A percentile compares a stretch with the other conserved stretches of the same genome.
These are phyloP conservation scores for Firmiana major DNA, from an alignment of 345 rosid genomes.

Conservation along the genomic window DNA sequence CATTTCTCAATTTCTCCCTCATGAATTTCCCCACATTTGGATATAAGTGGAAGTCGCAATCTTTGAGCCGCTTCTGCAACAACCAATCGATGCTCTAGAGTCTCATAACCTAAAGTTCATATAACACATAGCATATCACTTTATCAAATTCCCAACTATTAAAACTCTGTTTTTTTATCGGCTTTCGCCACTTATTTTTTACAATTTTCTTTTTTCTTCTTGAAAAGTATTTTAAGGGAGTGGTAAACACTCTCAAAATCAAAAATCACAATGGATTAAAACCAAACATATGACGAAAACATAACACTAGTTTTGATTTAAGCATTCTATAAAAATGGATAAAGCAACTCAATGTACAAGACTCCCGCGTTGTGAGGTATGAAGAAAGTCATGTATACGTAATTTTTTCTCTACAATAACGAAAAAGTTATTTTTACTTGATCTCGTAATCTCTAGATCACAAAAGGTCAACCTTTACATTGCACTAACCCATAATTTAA, in stretches of 20 bases:
- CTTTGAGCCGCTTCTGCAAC: conserved; percentile 98
- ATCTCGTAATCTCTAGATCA: no score
- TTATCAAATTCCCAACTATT: background rate
- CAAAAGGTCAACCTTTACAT: no score
- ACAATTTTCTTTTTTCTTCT: background rate
- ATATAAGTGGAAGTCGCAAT: conserved; percentile 86
- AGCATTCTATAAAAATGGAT: no score
- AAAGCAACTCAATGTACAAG: no score
- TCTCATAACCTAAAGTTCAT: conserved; percentile 68
- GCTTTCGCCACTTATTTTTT: background rate
- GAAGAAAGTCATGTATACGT: no score
- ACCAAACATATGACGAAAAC: background rate
- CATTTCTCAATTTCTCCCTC: conserved; percentile 94
- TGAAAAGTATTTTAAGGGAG: background rate
- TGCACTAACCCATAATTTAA: no score
- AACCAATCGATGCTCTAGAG: conserved; percentile 79
- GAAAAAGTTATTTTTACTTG: no score
- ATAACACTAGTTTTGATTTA: background rate
- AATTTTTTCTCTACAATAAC: no score
- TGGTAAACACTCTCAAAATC: background rate
- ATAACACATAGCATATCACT: background rate
- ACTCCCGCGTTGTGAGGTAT: no score
- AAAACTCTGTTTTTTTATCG: background rate
- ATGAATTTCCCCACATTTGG: conserved; percentile 85
- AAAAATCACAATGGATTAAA: background rate